Percentiles rank a stretch among this genome's conserved stretches.
Evolutionary conservation across 1,139 yeast genomes (phyloP).

Genomic region (Pichia sp.): DNA sequence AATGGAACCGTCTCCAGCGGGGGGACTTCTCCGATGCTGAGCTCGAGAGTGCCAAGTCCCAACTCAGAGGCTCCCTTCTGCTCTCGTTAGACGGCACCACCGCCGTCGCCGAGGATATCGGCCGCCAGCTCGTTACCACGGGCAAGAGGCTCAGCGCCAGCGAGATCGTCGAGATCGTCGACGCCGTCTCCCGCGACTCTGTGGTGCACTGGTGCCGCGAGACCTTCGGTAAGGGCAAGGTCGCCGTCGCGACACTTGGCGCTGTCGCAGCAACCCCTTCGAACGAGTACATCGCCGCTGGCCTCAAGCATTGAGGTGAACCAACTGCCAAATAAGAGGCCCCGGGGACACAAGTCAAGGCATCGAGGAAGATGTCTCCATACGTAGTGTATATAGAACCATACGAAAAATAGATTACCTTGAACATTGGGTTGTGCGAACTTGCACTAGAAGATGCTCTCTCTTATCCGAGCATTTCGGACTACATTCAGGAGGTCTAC

Average conservation of each 20-base stretch:
- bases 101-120: slow-evolving; percentile 95
- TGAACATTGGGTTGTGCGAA: no score
- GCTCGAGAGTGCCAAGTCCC: slow-evolving; percentile 91
- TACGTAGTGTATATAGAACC: no score
- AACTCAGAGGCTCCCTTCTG: slow-evolving; percentile 85
- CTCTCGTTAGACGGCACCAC: slow-evolving; percentile 92
- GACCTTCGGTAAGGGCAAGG: slow-evolving; percentile 70
- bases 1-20: slow-evolving; percentile 80
- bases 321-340: no score
- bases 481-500: no score
- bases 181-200: slow-evolving; percentile 72
- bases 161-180: slow-evolving; percentile 83
- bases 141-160: slow-evolving; percentile 89
- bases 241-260: slow-evolving; percentile 90
- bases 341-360: no score
- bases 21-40: slow-evolving; percentile 80
- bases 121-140: slow-evolving; percentile 93
- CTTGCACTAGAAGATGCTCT: no score
- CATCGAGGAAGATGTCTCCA: no score
- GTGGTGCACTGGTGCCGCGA: slow-evolving; percentile 87
- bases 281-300: slow-evolving; percentile 16
- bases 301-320: background rate
- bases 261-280: slow-evolving; percentile 46
- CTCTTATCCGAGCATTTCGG: no score
- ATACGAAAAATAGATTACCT: no score